These are phyloP conservation scores for Suhomyces guaymorum DNA, from an alignment of 1,139 yeast species.

Conservation along the genomic window DNA sequence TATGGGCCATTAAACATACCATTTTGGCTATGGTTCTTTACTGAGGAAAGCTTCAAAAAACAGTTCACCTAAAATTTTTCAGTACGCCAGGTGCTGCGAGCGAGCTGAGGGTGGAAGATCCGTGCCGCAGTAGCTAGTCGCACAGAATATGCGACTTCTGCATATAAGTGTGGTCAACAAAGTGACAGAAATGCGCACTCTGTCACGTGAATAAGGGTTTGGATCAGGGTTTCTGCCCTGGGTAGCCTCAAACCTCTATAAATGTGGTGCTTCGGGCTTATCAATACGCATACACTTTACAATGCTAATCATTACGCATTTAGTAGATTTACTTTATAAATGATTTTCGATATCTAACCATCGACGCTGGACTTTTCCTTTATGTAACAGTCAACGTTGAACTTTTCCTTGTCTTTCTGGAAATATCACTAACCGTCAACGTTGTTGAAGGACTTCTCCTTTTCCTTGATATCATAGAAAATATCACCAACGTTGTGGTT, in stretches of 20 bases:
- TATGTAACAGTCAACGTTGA: too few species aligned
- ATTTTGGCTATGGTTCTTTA: constrained; percentile 20
- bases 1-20: constrained; percentile 16
- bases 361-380: too few species aligned
- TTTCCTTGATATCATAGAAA: constrained; percentile 88
- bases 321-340: too few species aligned
- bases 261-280: too few species aligned
- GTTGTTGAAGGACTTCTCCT: constrained; percentile 88
- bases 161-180: constrained; percentile 3
- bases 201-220: neutral
- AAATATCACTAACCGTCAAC: constrained; percentile 58
- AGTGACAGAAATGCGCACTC: too few species aligned
- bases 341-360: too few species aligned
- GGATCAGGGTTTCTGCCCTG: constrained; percentile 20
- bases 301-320: too few species aligned
- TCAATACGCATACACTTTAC: too few species aligned
- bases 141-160: constrained; percentile 5
- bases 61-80: constrained; percentile 14
- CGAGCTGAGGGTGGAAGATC: neutral
- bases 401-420: too few species aligned
- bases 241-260: too few species aligned
- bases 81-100: constrained; percentile 9
- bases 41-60: constrained; percentile 11
- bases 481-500: constrained; percentile 89
- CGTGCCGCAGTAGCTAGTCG: constrained; percentile 7